These are phyloP conservation scores for Ceratocystiopsis minuta DNA, from an alignment of 2,329 filamentous ascomycete genomes.

Conservation along the genomic window DNA sequence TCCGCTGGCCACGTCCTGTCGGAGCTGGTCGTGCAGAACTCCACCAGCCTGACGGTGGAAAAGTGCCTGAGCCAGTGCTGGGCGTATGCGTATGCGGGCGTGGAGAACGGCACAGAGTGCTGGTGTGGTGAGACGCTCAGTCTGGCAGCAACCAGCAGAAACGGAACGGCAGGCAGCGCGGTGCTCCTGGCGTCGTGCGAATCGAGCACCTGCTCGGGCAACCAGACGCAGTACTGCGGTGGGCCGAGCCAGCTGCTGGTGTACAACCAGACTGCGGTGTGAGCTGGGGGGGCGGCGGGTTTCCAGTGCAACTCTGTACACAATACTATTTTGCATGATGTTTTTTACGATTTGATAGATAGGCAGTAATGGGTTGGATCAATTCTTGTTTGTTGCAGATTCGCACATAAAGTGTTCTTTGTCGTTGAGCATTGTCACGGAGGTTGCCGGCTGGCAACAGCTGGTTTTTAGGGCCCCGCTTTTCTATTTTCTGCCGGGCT, in stretches of 20 bases:
- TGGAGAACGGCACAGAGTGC: conserved; percentile 22
- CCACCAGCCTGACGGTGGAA: conserved; percentile 14
- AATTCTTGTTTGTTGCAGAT: no score
- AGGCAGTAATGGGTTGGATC: no score
- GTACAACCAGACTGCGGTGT: conserved; percentile 5
- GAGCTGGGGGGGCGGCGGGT: no score
- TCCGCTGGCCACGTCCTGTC: conserved; percentile 8
- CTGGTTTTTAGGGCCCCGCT: no score
- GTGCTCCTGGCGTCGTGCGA: conserved; percentile 3
- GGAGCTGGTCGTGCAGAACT: conserved; percentile 1
- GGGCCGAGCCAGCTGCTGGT: conserved; percentile 4
- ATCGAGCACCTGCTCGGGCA: conserved; percentile 4
- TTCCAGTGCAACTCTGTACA: no score
- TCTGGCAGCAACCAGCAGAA: conserved; percentile 10
- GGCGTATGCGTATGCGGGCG: conserved; percentile 17
- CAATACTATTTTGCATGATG: no score
- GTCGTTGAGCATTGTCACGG: no score
- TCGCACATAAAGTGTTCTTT: no score
- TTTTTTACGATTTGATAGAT: no score
- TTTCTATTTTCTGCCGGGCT: no score
- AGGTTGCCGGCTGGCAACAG: no score
- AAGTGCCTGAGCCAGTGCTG: conserved; percentile 15
- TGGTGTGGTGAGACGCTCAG: conserved; percentile 18
- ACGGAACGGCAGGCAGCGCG: conserved; percentile 2
- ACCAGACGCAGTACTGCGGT: conserved; percentile 7